Conservation (phyloP, 176 grass and related monocot genomes). For the Phoenix roebelenii region DNA sequence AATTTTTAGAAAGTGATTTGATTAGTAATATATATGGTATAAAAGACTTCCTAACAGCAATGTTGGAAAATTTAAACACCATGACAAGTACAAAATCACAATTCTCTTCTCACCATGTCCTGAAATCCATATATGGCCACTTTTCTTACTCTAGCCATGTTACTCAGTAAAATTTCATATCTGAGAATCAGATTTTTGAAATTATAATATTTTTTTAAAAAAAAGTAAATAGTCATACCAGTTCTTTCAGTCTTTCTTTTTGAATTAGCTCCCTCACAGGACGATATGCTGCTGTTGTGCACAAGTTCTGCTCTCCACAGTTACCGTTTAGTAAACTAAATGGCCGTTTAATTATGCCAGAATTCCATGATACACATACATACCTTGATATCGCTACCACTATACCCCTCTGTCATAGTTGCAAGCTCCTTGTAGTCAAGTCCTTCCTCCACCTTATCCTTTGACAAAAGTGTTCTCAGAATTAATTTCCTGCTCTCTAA, state of each 20-base stretch:
- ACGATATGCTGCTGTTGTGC: conserved; percentile 79
- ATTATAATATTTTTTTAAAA: not conserved
- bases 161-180: not conserved
- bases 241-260: conserved; percentile 73
- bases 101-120: too few species aligned
- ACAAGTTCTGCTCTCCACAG: conserved; percentile 53
- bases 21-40: too few species aligned
- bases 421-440: conserved; percentile 79
- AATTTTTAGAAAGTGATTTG: too few species aligned
- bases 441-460: conserved; percentile 56
- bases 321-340: not conserved
- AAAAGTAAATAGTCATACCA: conserved; percentile 37
- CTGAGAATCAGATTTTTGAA: not conserved
- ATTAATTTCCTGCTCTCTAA: conserved; percentile 65
- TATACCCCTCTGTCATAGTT: conserved; percentile 85
- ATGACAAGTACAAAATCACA: too few species aligned
- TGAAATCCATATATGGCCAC: too few species aligned
- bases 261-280: conserved; percentile 91
- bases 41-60: too few species aligned
- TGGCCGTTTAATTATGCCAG: not conserved
- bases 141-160: not conserved
- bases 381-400: conserved; percentile 92
- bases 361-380: conserved; percentile 21
- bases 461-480: conserved; percentile 61
- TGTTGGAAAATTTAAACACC: too few species aligned